Conservation (phyloP, 2,329 filamentous ascomycete genomes). For the Neonectria punicea region DNA sequence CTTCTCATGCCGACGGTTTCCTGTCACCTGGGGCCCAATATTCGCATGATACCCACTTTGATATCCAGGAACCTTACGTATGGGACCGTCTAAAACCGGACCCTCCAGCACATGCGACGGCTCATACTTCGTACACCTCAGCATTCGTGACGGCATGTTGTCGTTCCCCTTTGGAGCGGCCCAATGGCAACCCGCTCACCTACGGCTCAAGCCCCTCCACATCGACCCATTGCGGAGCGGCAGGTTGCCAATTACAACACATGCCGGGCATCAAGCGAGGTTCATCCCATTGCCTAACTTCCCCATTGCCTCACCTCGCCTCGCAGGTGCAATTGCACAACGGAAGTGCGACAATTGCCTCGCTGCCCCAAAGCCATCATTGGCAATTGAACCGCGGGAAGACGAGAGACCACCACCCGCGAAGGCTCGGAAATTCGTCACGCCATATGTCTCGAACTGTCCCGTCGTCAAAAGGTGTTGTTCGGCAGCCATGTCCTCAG, state of each 20-base stretch:
- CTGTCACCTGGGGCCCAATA: not conserved
- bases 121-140: conserved; percentile 34
- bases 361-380: conserved; percentile 17
- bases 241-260: conserved; percentile 28
- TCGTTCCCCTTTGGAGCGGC: conserved; percentile 19
- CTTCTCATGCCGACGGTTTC: not conserved
- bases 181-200: conserved; percentile 28
- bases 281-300: conserved; percentile 17
- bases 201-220: conserved; percentile 10
- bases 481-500: conserved; percentile 23
- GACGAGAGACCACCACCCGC: conserved; percentile 23
- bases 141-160: conserved; percentile 28
- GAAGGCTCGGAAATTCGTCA: conserved; percentile 30
- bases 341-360: conserved; percentile 26
- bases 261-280: not conserved
- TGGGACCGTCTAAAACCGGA: conserved; percentile 33
- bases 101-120: conserved; percentile 26
- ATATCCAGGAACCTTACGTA: conserved; percentile 30
- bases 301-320: conserved; percentile 15
- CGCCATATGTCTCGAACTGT: conserved; percentile 19
- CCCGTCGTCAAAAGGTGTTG: conserved; percentile 15
- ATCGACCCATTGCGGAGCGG: conserved; percentile 20
- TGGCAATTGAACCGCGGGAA: conserved; percentile 10
- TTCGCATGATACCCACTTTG: conserved; percentile 33
- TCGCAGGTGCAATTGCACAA: conserved; percentile 23